phyloP scores from a whole-genome alignment of 1,284 basidiomycete genomes.

The Ustilago trichophora region DNA sequence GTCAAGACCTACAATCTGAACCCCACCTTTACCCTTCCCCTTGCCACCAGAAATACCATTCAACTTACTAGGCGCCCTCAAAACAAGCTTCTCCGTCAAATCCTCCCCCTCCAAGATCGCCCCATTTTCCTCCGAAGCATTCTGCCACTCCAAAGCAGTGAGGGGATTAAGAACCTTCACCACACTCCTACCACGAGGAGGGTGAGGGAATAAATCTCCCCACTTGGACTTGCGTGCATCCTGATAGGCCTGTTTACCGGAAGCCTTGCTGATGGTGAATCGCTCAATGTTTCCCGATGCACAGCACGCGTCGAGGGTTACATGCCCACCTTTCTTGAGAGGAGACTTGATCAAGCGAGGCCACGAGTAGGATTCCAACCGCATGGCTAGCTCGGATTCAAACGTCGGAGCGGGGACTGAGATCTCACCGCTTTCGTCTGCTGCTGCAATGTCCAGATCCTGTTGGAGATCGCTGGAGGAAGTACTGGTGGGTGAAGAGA shows the following conservation, averaged over 20 bases:
- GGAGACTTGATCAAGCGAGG: slow-evolving; percentile 89
- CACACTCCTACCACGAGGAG: slow-evolving; percentile 11
- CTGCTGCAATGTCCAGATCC: background rate
- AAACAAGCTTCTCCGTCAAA: slow-evolving; percentile 8
- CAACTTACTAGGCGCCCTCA: slow-evolving; percentile 20
- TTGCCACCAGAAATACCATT: background rate
- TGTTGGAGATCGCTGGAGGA: background rate
- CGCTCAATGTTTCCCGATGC: slow-evolving; percentile 86
- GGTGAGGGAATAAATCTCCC: slow-evolving; percentile 94
- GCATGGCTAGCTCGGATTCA: slow-evolving; percentile 40
- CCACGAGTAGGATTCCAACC: slow-evolving; percentile 71
- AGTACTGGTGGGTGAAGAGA: background rate
- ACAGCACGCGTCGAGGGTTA: slow-evolving; percentile 90
- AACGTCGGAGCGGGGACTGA: background rate
- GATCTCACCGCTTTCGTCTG: slow-evolving; percentile 3
- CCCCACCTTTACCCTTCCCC: background rate
- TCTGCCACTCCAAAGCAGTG: slow-evolving; percentile 14
- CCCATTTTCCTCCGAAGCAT: background rate
- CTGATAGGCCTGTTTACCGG: slow-evolving; percentile 92
- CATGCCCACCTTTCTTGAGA: slow-evolving; percentile 88
- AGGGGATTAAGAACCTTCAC: slow-evolving; percentile 33
- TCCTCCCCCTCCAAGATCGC: background rate
- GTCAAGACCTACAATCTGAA: slow-evolving; percentile 4
- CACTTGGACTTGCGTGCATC: slow-evolving; percentile 91
- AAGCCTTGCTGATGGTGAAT: slow-evolving; percentile 86